phyloP scores from a whole-genome alignment of 1,139 yeast genomes.

The Nadsonia commutata region DNA sequence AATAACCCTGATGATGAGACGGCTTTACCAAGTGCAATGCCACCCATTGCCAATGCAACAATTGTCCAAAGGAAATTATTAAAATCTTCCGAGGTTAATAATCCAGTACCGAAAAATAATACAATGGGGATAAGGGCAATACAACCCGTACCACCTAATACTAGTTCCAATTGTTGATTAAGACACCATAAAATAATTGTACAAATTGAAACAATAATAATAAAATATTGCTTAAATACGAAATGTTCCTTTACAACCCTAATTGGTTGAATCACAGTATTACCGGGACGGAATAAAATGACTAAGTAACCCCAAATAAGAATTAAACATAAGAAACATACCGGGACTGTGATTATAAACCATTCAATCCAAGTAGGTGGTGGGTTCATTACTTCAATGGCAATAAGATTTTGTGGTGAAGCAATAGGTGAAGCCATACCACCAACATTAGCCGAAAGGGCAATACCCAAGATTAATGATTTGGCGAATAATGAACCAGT shows the following conservation, averaged over 20 bases:
- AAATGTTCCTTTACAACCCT: conserved; percentile 45
- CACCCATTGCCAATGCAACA: conserved; percentile 91
- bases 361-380: conserved; percentile 91
- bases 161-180: conserved; percentile 47
- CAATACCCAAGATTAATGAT: conserved; percentile 78
- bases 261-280: conserved; percentile 47
- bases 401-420: conserved; percentile 87
- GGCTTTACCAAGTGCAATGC: conserved; percentile 83
- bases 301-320: conserved; percentile 60
- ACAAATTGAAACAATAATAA: conserved; percentile 44
- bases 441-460: conserved; percentile 80
- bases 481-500: conserved; percentile 64
- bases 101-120: conserved; percentile 75
- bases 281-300: conserved; percentile 49
- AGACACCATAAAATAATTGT: conserved; percentile 84
- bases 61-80: conserved; percentile 92
- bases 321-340: conserved; percentile 44
- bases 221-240: conserved; percentile 55
- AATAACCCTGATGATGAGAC: conserved; percentile 79
- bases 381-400: conserved; percentile 76
- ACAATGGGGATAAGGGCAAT: conserved; percentile 76
- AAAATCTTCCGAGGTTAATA: conserved; percentile 71
- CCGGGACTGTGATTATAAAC: conserved; percentile 80
- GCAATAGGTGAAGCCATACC: conserved; percentile 97
- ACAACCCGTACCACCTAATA: conserved; percentile 83